phyloP scores from a whole-genome alignment of 805 yeast genomes.

The Candida bentonensis region DNA sequence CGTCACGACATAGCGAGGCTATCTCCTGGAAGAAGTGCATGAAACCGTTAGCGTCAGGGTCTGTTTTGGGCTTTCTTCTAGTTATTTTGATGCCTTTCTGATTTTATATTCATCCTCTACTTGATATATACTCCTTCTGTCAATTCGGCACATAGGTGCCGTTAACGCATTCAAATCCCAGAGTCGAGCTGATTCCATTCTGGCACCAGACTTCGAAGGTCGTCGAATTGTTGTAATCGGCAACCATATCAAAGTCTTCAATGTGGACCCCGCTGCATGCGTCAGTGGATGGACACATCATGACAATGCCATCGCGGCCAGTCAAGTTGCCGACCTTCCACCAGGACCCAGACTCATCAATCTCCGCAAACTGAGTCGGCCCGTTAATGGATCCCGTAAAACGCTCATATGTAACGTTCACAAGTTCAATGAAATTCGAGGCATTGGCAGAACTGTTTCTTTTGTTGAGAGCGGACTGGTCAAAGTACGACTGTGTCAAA shows the following conservation, averaged over 20 bases:
- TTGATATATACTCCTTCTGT: no score
- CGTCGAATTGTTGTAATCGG: neutral
- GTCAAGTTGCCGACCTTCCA: neutral
- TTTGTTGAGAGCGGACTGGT: neutral
- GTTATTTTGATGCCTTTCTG: no score
- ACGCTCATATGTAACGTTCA: neutral
- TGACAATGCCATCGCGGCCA: neutral
- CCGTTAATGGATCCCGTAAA: neutral
- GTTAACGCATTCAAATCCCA: neutral
- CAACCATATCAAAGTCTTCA: neutral
- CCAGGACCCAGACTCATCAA: neutral
- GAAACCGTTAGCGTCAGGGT: no score
- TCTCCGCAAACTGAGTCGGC: neutral
- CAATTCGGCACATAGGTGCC: neutral
- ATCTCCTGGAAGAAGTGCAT: no score
- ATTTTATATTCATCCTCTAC: no score
- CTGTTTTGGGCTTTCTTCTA: no score
- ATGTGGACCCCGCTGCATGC: neutral
- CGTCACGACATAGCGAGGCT: no score
- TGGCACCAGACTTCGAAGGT: neutral
- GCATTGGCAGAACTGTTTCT: neutral
- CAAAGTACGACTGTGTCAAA: neutral
- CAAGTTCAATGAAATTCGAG: neutral
- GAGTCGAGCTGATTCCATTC: neutral
- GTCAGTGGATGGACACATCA: neutral